Evolutionary conservation across 208 protist species (phyloP), one percentile per base, ranked within the genome.

Genomic region (Wallacemonas collosoma): DNA sequence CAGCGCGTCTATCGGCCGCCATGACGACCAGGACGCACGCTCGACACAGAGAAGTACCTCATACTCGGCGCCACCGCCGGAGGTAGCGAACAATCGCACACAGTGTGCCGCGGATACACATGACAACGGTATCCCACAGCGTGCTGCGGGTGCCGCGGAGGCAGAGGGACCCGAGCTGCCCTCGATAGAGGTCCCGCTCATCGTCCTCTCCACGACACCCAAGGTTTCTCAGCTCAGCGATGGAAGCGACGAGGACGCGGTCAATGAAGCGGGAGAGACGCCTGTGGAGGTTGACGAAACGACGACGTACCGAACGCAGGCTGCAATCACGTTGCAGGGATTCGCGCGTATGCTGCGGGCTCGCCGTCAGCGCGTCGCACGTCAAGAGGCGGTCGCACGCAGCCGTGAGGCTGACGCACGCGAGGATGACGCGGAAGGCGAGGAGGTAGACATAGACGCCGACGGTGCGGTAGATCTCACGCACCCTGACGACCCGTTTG

Each of bases 321-420:
- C 64, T 4, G 45, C 64, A 3, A 40, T n/a, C 17, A 58, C 50
- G 36, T 48, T 69, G 3, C 50, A 69, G 12, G 48, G 64, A 36
- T 69, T 69, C 17, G 64, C 64, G 36, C 44, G 64, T 8, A 69
- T 69, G 51, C 11, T 40, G 35, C 45, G 48, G 9, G 64, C 64
- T 3, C 3, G n/a, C 15, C 7, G 38, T 3, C 48, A 38, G 17
- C 50, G 14, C 12, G 26, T 4, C 4, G 64, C 50, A 14, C 64
- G 48, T 39, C 36, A 15, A 3, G 48, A 55, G 36, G 51, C 45
- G 2, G 4, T 55, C 26, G 62, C 7, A 7, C 5, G 9, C 8
- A 36, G 36, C 26, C 47, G 41, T 55, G 62, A 7, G 9, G 17
- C 12, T 7, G 35, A 58, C 17, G 64, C 6, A 0, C 36, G 26